phyloP scores from a whole-genome alignment of 2,329 filamentous ascomycete species.

The Ambrosiella beaveri region DNA sequence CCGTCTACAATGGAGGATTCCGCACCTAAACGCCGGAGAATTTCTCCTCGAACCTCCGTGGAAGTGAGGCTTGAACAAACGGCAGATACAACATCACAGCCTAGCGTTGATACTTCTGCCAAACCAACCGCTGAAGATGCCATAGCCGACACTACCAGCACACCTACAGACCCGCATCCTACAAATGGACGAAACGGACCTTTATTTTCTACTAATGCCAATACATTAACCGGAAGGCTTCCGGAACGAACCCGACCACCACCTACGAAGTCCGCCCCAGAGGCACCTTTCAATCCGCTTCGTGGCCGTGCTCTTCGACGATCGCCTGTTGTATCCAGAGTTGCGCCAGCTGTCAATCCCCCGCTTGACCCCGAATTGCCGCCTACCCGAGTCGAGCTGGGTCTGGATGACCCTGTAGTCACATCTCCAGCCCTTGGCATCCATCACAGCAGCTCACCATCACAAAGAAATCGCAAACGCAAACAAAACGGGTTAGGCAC shows the following conservation, averaged over 20 bases:
- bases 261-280: neutral
- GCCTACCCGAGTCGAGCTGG: slow-evolving; percentile 33
- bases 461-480: slow-evolving; percentile 1
- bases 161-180: neutral
- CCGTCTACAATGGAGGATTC: slow-evolving; percentile 22
- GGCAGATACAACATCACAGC: neutral
- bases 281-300: slow-evolving; percentile 4
- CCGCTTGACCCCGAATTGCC: slow-evolving; percentile 38
- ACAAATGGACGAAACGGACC: neutral
- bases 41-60: slow-evolving; percentile 34
- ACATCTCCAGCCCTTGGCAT: slow-evolving; percentile 41
- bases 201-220: neutral
- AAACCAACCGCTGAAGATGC: neutral
- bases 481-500: slow-evolving; percentile 22
- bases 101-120: neutral
- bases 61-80: slow-evolving; percentile 15
- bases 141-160: neutral
- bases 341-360: neutral
- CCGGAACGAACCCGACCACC: neutral
- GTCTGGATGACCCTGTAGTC: slow-evolving; percentile 33
- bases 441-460: slow-evolving; percentile 17
- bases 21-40: slow-evolving; percentile 47
- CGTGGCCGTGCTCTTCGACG: slow-evolving; percentile 16
- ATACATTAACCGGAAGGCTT: slow-evolving; percentile 1
- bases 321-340: slow-evolving; percentile 7